These are phyloP conservation scores for Pythium dissimile DNA, from an alignment of 352 stramenopile species.

Conservation along the genomic window DNA sequence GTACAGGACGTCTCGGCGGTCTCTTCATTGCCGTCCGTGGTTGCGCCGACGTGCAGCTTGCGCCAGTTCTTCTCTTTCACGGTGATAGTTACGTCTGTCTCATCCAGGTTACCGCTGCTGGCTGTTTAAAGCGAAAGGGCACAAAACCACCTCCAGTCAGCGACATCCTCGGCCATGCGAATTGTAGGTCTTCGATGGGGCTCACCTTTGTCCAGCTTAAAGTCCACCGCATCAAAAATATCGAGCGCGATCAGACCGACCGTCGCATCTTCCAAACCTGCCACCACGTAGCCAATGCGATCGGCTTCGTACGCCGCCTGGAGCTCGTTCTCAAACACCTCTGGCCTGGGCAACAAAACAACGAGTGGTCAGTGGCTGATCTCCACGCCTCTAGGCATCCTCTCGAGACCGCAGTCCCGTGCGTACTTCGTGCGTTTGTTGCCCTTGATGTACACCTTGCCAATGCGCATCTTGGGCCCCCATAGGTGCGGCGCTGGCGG, in stretches of 20 bases:
- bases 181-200: not conserved
- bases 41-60: slow-evolving; percentile 80
- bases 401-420: not conserved
- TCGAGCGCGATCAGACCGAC: slow-evolving; percentile 70
- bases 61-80: slow-evolving; percentile 87
- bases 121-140: too few relatives aligned
- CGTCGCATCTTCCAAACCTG: slow-evolving; percentile 53
- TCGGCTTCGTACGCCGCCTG: slow-evolving; percentile 68
- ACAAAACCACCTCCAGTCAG: not conserved
- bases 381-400: too few relatives aligned
- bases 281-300: slow-evolving; percentile 62
- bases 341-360: slow-evolving; percentile 32
- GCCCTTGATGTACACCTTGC: slow-evolving; percentile 85
- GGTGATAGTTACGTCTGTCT: slow-evolving; percentile 86
- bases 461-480: slow-evolving; percentile 77
- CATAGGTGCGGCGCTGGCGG: slow-evolving; percentile 53
- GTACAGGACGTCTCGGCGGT: slow-evolving; percentile 83
- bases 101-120: slow-evolving; percentile 61
- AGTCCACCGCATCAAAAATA: slow-evolving; percentile 83
- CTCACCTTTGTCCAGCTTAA: slow-evolving; percentile 73
- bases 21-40: slow-evolving; percentile 82
- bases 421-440: slow-evolving; percentile 84
- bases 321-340: slow-evolving; percentile 86
- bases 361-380: not conserved
- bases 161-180: not conserved